Base-by-base conservation (phyloP, 306 rosid genomes). In the Gillenia trifoliata region DNA sequence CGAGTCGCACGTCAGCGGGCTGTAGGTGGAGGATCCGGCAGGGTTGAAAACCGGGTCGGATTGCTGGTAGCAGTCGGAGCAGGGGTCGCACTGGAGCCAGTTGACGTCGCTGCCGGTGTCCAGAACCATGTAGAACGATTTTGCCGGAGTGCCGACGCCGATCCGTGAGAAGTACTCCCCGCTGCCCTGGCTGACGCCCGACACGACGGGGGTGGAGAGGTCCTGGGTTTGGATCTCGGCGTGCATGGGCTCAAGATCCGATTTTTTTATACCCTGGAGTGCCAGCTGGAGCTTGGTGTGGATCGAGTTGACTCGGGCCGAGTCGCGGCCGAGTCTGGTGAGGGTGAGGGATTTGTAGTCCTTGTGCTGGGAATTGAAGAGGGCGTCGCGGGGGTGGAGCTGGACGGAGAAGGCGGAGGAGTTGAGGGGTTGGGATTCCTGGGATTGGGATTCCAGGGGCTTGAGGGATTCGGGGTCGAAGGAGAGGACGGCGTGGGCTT, bases 21-120 rank as follows among this genome's bases (percentile, higher is more conserved):
- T 3, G 79, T 70, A 95, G 0, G 92, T 75, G 7, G 97, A 71
- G 3, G 99, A 95, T 0, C 68, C 0, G 0, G 74, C 30, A 28
- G 99, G 99, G 79, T 90, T 78, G 60, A 86, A 95, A 25, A 92
- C 30, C 71, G 96, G 96, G 78, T 95, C 99, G 71, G 96, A 1
- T 73, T 95, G 98, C 26, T 89, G 89, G 92, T 90, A 95, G 20
- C 99, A 95, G 0, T 92, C 96, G 41, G 86, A 11, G 72, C 99
- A 95, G 0, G 99, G 99, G 77, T 86, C 31, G 80, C 99, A 92
- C 33, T 95, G 99, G 45, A 95, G 85, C 99, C 99, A 92, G 64
- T 88, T 90, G 11, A 95, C 71, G 77, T 95, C 99, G 49, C 97
- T 89, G 11, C 97, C 98, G 0, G 98, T 95, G 66, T 95, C 99